Evolutionary conservation across 768 basidiomycete genomes (phyloP), one percentile per base, ranked within the genome.

Genomic region (Pleurotus tuoliensis): DNA sequence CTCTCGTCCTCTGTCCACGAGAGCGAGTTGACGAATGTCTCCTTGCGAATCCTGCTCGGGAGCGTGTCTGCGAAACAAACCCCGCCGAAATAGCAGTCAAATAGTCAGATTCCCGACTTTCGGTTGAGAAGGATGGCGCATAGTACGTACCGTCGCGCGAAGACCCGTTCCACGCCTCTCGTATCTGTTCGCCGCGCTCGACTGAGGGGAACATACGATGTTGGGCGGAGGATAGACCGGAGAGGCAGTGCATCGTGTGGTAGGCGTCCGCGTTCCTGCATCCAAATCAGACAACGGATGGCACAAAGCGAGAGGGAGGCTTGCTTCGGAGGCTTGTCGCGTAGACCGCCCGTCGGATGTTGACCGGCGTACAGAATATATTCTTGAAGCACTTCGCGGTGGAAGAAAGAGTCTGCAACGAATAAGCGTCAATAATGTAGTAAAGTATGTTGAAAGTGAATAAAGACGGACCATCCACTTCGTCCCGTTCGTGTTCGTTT

Each of bases 271-370:
- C 75, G n/a, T 71, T 71, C 71, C 94, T 95, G 61, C 2, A 37
- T 12, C 2, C 11, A 4, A 4, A 34, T 34, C 7, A 34, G 30
- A 34, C 22, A 24, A 24, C 2, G 49, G 37, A 6, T 34, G 7
- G 25, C 15, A 3, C 45, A 20, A 40, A n/a, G 13, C 27, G 13
- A 38, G 41, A 9, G 34, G 49, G 30, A 22, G 5, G 69, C 82
- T 53, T 69, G 92, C 90, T 97, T 98, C 39, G 92, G 92, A 12
- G 97, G 97, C 66, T 99, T 99, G 66, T 99, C 97, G 20, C 94
- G 78, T 50, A 98, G 69, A 13, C 97, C 97, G 5, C 94, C 95
- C 0, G 86, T 79, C 1, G 87, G 84, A 59, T 88, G 83, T 64
- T 99, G 97, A 0, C 88, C 94, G 15, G 92, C 92, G 49, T 84